phyloP scores from a whole-genome alignment of 257 asterid species.

The Linderniella brevidens region DNA sequence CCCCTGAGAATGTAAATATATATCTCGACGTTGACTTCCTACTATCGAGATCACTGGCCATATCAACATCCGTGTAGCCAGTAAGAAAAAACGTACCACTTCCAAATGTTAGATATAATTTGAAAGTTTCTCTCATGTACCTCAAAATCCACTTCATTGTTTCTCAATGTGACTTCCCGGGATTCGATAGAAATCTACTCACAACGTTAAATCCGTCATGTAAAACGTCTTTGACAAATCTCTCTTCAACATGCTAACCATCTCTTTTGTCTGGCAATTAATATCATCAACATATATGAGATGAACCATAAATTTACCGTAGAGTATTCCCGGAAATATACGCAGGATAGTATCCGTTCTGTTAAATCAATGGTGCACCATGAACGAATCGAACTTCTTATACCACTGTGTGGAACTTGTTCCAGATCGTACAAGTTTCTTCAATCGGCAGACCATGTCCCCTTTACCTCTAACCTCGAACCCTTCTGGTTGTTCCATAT shows the following conservation, averaged over 20 bases:
- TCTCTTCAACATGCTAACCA: background rate
- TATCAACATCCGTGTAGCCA: background rate
- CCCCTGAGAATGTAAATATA: background rate
- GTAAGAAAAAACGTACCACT: background rate
- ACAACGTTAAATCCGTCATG: background rate
- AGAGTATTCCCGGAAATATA: background rate
- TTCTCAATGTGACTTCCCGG: background rate
- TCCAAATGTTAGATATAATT: conserved; percentile 1
- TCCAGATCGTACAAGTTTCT: too few relatives aligned
- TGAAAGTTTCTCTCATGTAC: conserved; percentile 2
- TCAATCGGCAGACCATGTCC: too few relatives aligned
- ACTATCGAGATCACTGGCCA: background rate
- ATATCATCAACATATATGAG: background rate
- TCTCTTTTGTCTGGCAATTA: background rate
- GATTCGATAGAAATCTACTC: background rate
- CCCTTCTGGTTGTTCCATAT: too few relatives aligned
- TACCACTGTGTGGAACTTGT: too few relatives aligned
- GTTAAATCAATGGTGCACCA: background rate
- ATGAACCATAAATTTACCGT: background rate
- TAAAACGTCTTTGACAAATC: background rate
- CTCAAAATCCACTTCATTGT: conserved; percentile 1
- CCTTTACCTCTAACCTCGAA: too few relatives aligned
- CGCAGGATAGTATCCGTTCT: background rate
- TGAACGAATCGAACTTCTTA: too few relatives aligned
- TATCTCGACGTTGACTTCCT: background rate